A percentile compares a stretch with the other conserved stretches of the same genome.
phyloP scores from a whole-genome alignment of 208 protist genomes.

The Naegleria gruberi region DNA sequence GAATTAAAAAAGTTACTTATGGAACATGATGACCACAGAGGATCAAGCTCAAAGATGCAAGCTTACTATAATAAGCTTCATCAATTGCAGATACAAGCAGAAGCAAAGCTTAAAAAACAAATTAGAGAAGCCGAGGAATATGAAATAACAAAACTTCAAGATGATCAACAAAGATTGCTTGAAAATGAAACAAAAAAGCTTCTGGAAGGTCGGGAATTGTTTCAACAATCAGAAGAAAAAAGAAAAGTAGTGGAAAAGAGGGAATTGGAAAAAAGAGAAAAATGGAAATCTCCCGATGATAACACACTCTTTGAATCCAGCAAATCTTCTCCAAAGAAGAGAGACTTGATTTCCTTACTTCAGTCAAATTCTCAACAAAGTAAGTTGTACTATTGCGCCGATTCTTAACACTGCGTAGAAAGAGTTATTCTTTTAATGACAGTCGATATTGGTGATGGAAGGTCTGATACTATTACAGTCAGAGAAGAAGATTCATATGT shows the following conservation, averaged over 20 bases:
- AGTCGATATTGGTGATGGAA: conserved; percentile 17
- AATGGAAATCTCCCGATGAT: background rate
- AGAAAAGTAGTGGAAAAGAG: background rate
- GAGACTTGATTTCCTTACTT: background rate
- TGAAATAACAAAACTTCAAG: background rate
- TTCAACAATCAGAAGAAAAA: background rate
- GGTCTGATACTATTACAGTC: background rate
- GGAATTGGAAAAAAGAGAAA: background rate
- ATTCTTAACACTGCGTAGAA: background rate
- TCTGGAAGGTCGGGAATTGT: background rate
- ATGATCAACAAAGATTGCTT: background rate
- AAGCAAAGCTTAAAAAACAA: background rate
- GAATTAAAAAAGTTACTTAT: background rate
- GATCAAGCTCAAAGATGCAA: background rate
- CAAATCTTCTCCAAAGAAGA: background rate
- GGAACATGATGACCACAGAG: background rate
- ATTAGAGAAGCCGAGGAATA: background rate
- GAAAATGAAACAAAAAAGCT: background rate
- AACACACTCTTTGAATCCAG: background rate
- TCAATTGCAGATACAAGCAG: background rate
- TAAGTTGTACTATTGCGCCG: background rate
- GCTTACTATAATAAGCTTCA: background rate
- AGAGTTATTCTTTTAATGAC: conserved; percentile 15
- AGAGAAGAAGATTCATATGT: background rate
- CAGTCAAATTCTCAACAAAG: background rate